Base-by-base conservation (phyloP, 2,329 filamentous ascomycete genomes). In the Talaromyces piceae region DNA sequence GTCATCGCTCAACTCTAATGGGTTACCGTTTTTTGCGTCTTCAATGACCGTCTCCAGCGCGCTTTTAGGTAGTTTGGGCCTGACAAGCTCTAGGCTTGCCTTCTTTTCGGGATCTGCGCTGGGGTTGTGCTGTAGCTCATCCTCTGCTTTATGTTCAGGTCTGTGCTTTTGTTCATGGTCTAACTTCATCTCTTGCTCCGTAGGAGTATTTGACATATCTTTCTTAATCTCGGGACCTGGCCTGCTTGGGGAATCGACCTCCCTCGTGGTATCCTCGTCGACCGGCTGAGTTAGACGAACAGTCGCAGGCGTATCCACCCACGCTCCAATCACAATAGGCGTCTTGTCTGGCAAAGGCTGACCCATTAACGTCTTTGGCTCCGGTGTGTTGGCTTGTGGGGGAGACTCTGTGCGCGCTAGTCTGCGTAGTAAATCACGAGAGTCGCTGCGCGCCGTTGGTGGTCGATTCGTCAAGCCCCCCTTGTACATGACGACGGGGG, bases 291-390 rank as follows among this genome's bases (percentile, higher is more conserved):
- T 53, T 5, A 61, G 55, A 27, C 64, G 63, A 48, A 72, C 69
- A 11, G 71, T 69, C 56, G 73, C 59, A 3, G 73, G 72, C 1
- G 73, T 75, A 56, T 75, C 72, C 28, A 73, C 68, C 71, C 71
- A 75, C 2, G 71, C 72, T 11, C 73, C 73, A 16, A 67, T 67
- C 8, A 74, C 70, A 31, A 68, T 63, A 2, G 73, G 73, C 1
- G 73, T 75, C 55, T 73, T 71, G 28, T 68, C 65, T 30, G 70
- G 68, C 18, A 70, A 61, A 23, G 58, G 62, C 25, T 65, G 59
- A 27, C 65, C 58, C 12, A 59, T 58, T 5, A 59, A 46, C 48
- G 66, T 70, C 22, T 59, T 53, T 43, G 59, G 59, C 31, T 70
- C 64, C 2, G 69, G 70, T 0, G 69, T 72, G 46, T 63, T 60